Evolutionary conservation across 1,139 yeast species (phyloP), one percentile per base, ranked within the genome.

Genomic region (Kluyveromyces sp.): DNA sequence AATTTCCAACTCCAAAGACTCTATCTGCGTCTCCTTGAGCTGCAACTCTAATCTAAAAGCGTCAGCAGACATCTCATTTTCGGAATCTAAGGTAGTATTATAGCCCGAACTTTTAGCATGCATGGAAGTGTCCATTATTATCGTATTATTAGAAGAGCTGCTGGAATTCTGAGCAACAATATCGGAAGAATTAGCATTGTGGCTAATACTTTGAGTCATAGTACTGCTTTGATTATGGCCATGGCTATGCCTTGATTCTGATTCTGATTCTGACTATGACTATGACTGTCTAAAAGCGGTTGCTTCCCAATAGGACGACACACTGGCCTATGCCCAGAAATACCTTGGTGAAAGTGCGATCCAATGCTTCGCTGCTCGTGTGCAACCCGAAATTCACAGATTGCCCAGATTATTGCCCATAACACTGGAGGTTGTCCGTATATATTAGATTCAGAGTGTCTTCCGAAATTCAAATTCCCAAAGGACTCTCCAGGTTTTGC

Each of bases 11-110:
- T 69, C 71, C 34, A 70, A 48, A 1, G 67, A 58, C 43, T 69
- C 70, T 30, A 70, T 64, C 46, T 68, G 71, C 1, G 66, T 60
- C 34, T 71, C 72, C 51, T 69, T 71, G 30, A 69, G 56, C 47
- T 61, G 65, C 35, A 70, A 45, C 37, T 63, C 59, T 37, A 63
- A 45, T 45, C 57, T 59, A 37, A 65, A 46, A 21, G 31, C 37
- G 6, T 42, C 39, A 3, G 34, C 8, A 10, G 44, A 29, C 5
- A 38, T 32, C 34, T 38, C 43, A 5, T 35, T 4, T 6, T 42
- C 39, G 3, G 49, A 45, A 7, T 42, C 48, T 25, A 40, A 41
- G 3, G 50, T 45, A 4, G 52, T 50, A 35, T 45, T 47, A 38
- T 38, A 45, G 10, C 46, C 50, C 5, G 50, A 47, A 27, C 40